phyloP scores from a whole-genome alignment of 208 protist genomes.

The Acanthamoeba royreba region DNA sequence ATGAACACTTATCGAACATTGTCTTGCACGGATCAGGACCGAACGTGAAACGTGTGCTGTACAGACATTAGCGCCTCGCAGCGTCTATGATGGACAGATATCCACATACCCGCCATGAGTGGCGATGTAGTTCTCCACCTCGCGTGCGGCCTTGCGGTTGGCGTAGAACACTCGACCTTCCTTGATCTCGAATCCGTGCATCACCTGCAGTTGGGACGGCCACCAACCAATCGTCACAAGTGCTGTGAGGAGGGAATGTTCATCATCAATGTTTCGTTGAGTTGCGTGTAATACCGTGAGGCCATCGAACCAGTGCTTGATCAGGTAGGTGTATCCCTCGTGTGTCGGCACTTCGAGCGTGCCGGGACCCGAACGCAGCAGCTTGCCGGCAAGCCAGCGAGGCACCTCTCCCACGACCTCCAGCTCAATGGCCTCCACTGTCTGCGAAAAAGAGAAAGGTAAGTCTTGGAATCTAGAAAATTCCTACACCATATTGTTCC shows the following conservation, averaged over 20 bases:
- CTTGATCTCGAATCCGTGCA: neutral
- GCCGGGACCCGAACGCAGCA: neutral
- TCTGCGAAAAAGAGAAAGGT: neutral
- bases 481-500: neutral
- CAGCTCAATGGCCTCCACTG: neutral
- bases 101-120: neutral
- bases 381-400: neutral
- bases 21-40: neutral
- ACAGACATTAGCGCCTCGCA: too few species aligned
- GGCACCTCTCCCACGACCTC: neutral
- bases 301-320: neutral
- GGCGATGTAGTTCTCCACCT: neutral
- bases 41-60: neutral
- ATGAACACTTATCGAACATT: neutral
- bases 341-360: neutral
- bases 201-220: neutral
- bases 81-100: neutral
- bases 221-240: neutral
- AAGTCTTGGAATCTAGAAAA: neutral
- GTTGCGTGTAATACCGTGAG: neutral
- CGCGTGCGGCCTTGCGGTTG: neutral
- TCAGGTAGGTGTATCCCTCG: neutral
- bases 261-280: neutral
- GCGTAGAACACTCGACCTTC: neutral
- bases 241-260: neutral